A percentile compares a stretch with the other conserved stretches of the same genome.
Evolutionary conservation across 345 rosid species (phyloP).

Genomic region (Anacardium occidentale): DNA sequence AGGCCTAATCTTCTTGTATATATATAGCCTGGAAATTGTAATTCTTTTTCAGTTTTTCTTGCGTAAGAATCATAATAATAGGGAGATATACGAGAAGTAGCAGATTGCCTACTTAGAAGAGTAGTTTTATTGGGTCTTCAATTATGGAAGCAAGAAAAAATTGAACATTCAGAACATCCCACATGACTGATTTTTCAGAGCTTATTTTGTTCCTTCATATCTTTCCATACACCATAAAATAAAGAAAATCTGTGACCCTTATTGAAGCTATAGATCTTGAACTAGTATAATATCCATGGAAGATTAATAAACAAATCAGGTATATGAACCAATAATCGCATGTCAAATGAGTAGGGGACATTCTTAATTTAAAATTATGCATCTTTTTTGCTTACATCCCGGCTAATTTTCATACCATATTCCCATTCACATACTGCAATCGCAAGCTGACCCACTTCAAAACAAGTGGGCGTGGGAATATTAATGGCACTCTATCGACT

Average conservation of each 20-base stretch:
- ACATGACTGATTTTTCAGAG: not conserved
- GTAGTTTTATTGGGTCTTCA: not conserved
- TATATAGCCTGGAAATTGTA: not conserved
- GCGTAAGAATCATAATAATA: conserved; percentile 9
- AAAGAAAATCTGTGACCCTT: not conserved
- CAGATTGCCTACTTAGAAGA: conserved; percentile 3
- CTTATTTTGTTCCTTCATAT: not conserved
- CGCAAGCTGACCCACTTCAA: conserved; percentile 2
- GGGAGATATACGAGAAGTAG: not conserved
- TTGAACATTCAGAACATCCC: not conserved
- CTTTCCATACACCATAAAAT: not conserved
- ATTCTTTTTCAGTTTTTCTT: not conserved
- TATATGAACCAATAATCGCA: not conserved
- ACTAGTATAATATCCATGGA: not conserved
- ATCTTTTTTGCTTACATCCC: not conserved
- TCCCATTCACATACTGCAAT: not conserved
- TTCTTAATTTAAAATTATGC: not conserved
- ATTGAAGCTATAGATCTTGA: not conserved
- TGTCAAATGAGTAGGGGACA: conserved; percentile 13
- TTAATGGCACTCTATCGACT: conserved; percentile 9
- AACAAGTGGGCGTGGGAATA: conserved; percentile 6
- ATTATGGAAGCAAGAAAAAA: not conserved
- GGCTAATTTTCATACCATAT: not conserved
- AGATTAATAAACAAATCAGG: not conserved
- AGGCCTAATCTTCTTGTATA: not conserved